Evolutionary conservation across 2,329 filamentous ascomycete genomes (phyloP).

Genomic region (Clonostachys rosea): DNA sequence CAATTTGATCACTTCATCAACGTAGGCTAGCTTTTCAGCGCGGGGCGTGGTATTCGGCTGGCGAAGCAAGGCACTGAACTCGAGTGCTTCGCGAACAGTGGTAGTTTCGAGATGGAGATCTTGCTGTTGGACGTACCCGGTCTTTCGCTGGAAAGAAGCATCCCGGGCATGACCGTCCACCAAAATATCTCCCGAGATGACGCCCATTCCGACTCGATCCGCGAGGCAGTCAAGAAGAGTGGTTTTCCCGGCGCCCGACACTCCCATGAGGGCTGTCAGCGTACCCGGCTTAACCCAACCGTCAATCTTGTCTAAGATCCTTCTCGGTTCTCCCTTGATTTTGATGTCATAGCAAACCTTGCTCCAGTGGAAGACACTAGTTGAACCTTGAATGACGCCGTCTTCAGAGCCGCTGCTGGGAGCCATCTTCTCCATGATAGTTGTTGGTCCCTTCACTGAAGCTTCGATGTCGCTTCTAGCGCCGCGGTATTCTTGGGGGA

Average conservation of each 20-base stretch:
- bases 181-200: conserved; percentile 63
- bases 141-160: conserved; percentile 63
- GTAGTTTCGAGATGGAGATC: conserved; percentile 31
- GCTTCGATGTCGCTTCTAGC: too few species aligned
- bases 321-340: conserved; percentile 56
- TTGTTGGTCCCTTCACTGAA: conserved; percentile 40
- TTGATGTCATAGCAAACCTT: conserved; percentile 69
- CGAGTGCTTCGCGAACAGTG: conserved; percentile 72
- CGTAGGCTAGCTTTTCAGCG: conserved; percentile 68
- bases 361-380: conserved; percentile 59
- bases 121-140: conserved; percentile 63
- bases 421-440: conserved; percentile 32
- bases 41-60: conserved; percentile 71
- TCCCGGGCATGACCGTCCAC: conserved; percentile 63
- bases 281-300: conserved; percentile 90
- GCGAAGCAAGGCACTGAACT: conserved; percentile 80
- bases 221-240: conserved; percentile 58
- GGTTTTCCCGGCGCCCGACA: conserved; percentile 45
- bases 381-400: not conserved
- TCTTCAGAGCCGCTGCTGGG: too few species aligned
- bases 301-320: conserved; percentile 65
- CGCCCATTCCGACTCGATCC: conserved; percentile 63
- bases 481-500: not conserved
- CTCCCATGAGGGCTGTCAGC: conserved; percentile 73
- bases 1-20: conserved; percentile 44